Evolutionary conservation across 192 early-diverging fungal genomes (phyloP).

Genomic region (Entrophospora sp.): DNA sequence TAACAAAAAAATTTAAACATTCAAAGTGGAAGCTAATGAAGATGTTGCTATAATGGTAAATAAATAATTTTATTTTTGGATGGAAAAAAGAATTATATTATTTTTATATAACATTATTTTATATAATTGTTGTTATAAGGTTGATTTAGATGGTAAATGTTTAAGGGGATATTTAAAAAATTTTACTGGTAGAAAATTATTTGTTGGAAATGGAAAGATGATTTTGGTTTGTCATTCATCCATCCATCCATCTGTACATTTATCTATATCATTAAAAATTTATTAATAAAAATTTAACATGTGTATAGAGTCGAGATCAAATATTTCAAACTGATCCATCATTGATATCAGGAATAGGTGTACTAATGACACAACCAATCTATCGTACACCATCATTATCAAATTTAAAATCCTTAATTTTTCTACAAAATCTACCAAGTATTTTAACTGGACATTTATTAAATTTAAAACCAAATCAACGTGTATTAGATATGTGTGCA

Average conservation of each 20-base stretch:
- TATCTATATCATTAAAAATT: too few species aligned
- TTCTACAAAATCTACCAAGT: slow-evolving; percentile 18
- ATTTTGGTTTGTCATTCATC: too few species aligned
- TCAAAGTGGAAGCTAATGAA: background rate
- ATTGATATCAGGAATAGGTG: slow-evolving; percentile 16
- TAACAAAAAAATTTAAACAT: background rate
- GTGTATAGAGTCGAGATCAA: background rate
- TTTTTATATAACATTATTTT: too few species aligned
- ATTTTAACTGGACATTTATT: slow-evolving; percentile 1
- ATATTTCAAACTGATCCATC: slow-evolving; percentile 13
- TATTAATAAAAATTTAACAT: background rate
- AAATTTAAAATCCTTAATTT: background rate
- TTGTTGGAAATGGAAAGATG: too few species aligned
- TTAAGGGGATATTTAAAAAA: slow-evolving; percentile 5
- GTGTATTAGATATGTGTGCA: slow-evolving; percentile 5
- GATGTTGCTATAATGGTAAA: slow-evolving; percentile 19
- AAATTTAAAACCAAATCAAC: background rate
- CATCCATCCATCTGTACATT: too few species aligned
- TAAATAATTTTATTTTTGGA: too few species aligned
- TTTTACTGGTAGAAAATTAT: slow-evolving; percentile 1
- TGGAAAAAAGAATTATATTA: too few species aligned
- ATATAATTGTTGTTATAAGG: too few species aligned
- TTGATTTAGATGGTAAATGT: slow-evolving; percentile 17
- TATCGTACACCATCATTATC: slow-evolving; percentile 11
- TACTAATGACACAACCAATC: slow-evolving; percentile 16